These are phyloP conservation scores for Fusarium robinianum DNA, from an alignment of 2,329 filamentous ascomycete genomes.

Conservation along the genomic window DNA sequence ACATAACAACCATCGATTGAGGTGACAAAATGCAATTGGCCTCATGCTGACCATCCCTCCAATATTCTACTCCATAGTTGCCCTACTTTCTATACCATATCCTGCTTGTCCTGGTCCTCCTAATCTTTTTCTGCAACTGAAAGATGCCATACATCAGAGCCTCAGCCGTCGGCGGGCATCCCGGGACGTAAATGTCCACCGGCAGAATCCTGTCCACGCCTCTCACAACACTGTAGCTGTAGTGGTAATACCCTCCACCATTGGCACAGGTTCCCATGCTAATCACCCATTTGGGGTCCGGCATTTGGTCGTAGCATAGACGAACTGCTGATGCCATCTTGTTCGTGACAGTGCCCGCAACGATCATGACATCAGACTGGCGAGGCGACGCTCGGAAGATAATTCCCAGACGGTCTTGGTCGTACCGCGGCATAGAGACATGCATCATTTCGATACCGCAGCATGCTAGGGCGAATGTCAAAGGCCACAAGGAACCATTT, in stretches of 20 bases:
- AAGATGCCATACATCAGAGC: conserved; percentile 62
- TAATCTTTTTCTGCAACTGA: conserved; percentile 72
- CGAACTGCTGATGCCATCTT: conserved; percentile 69
- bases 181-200: conserved; percentile 70
- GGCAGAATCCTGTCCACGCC: conserved; percentile 69
- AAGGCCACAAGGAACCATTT: conserved; percentile 63
- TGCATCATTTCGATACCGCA: conserved; percentile 70
- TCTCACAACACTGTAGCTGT: conserved; percentile 68
- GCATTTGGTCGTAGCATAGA: conserved; percentile 71
- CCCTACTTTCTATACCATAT: conserved; percentile 57
- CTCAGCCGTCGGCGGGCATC: conserved; percentile 58
- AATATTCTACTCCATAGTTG: no score
- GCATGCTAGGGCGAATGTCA: conserved; percentile 66
- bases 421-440: conserved; percentile 64
- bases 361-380: conserved; percentile 69
- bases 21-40: no score
- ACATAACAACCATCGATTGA: no score
- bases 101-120: conserved; percentile 51
- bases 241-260: conserved; percentile 75
- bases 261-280: conserved; percentile 75
- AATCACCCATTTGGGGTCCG: conserved; percentile 65
- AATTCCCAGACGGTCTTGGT: conserved; percentile 66
- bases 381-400: conserved; percentile 70
- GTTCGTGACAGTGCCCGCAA: conserved; percentile 68
- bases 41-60: no score